Base-by-base conservation (phyloP, 805 yeast genomes). In the Candida corydali region DNA sequence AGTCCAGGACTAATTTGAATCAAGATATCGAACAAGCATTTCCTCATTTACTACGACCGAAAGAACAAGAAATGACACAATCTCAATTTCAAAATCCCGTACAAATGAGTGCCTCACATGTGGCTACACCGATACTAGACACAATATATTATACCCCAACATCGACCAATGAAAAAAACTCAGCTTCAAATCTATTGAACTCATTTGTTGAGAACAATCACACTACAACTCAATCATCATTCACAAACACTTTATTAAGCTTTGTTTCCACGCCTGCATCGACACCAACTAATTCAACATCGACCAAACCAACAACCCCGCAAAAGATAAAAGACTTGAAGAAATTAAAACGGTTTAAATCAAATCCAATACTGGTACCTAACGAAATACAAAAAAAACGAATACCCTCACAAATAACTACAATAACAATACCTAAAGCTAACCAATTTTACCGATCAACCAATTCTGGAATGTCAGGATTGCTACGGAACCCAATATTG, bases 11-110 rank as follows among this genome's bases (percentile, higher is more conserved):
- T 1, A 59, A 64, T 37, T 51, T 66, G 26, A 43, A 47, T 10
- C 28, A 38, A 12, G 36, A 35, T 17, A 30, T 29, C 5, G 23
- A 32, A 28, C 44, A 50, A 12, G 54, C 56, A 6, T 55, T 62
- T 27, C 65, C 65, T 3, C 55, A 47, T 32, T 43, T 54, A 6
- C 16, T 29, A 17, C 28, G 22, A 27, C 29, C 34, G n/a, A 19
- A 4, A 10, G 17, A n/a, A 12, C 33, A 30, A 18, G 17, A 24
- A 24, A 5, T 17, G 17, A 3, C n/a, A 32, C 27, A n/a, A 17
- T 28, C 23, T 26, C 56, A 56, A 35, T 65, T 65, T 43, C 69
- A 65, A 37, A 65, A 65, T 40, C 71, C 71, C 0, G 57, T 56
- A 8, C 59, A 52, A 14, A 54, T 49, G 15, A 36, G 46, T 7